Base-by-base conservation (phyloP, 139 green algal genomes). In the Chlorella vulgaris region DNA sequence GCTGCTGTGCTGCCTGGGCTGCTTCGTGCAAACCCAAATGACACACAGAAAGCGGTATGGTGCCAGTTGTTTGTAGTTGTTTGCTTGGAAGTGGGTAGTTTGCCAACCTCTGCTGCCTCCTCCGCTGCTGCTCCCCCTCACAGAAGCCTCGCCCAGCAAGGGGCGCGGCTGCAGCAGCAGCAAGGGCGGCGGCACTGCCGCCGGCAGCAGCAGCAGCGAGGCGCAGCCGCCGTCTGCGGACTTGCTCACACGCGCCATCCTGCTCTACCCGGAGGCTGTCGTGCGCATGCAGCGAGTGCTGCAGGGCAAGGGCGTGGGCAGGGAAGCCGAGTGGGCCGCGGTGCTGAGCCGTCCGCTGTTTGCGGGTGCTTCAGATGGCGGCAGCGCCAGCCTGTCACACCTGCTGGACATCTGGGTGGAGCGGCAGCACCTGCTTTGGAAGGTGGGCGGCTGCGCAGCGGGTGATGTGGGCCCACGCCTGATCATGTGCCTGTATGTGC, bases 371-470 rank as follows among this genome's bases (percentile, higher is more conserved):
- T 29, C 76, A 19, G 88, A 92, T 58, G 76, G 67, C 15, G 90
- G 84, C 83, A 94, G 87, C 53, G 87, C 92, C 13, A 90, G 90
- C 0, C 84, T 98, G 24, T 75, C 70, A n/a, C 93, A 98, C 79
- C 81, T 98, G 73, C 77, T 94, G 2, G 84, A 85, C 76, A 85
- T 98, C 28, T 98, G 94, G 81, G 91, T 94, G 38, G 93, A 98
- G 86, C 89, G 95, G 61, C 91, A 93, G 67, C 84, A 92, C 40
- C 40, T 93, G 65, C 87, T 98, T 65, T 98, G 94, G 94, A 96
- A 97, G 84, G 84, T 88, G n/a, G 13, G 53, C 1, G 3, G 3
- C 1, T 28, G 55, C 55, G 5, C 28, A 15, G n/a, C 18, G 55
- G 15, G 8, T 28, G 55, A 65, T n/a, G 18, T 65, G 47, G 47